These are phyloP conservation scores for Fusarium sp. DNA, from an alignment of 2,329 filamentous ascomycete genomes.

Conservation along the genomic window DNA sequence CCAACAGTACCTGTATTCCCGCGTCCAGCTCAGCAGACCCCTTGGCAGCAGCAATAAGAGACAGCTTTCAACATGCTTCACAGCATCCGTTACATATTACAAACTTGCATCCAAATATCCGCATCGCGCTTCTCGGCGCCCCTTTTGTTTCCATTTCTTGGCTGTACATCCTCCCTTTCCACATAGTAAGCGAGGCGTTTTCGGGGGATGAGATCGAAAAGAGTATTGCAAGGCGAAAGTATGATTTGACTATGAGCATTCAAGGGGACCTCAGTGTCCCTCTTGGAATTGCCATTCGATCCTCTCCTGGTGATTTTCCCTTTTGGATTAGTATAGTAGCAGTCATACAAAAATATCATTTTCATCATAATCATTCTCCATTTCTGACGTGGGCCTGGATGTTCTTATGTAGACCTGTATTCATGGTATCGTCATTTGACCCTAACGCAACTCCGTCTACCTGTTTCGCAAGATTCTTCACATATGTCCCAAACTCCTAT, in stretches of 20 bases:
- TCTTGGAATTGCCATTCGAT: constrained; percentile 10
- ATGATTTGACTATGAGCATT: constrained; percentile 10
- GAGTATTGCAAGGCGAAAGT: constrained; percentile 31
- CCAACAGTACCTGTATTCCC: constrained; percentile 89
- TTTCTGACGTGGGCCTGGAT: background rate
- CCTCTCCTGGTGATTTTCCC: constrained; percentile 28
- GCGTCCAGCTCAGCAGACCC: constrained; percentile 74
- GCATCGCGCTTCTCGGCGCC: constrained; percentile 25
- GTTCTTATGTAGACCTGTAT: constrained; percentile 3
- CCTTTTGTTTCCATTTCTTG: constrained; percentile 31
- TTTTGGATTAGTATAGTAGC: constrained; percentile 46
- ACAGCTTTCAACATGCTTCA: background rate
- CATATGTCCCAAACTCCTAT: constrained; percentile 13
- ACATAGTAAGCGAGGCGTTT: constrained; percentile 53
- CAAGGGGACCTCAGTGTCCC: background rate
- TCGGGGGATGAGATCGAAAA: constrained; percentile 46
- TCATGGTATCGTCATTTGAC: constrained; percentile 23
- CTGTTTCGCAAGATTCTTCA: constrained; percentile 1
- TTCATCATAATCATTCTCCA: constrained; percentile 6
- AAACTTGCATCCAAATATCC: constrained; percentile 19
- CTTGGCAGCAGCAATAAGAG: constrained; percentile 71
- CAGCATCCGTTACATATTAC: constrained; percentile 2
- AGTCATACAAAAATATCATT: constrained; percentile 42
- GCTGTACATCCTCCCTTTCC: constrained; percentile 44
- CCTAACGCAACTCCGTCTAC: constrained; percentile 16